These are phyloP conservation scores for Pythium coloratum DNA, from an alignment of 352 stramenopile species.

Conservation along the genomic window DNA sequence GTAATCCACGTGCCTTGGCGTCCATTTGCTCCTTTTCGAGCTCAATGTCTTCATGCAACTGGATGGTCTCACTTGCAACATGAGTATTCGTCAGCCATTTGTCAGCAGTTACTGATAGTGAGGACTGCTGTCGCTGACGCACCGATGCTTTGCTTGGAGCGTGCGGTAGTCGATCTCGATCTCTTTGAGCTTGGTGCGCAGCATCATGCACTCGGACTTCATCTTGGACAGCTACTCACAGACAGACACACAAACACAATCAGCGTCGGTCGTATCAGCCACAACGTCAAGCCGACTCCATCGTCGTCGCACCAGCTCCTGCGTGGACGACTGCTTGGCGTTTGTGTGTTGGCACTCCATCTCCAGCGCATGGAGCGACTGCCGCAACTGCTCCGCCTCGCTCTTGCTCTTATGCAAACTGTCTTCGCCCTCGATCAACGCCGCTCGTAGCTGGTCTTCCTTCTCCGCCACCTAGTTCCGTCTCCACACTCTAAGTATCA, in stretches of 20 bases:
- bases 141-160: slow-evolving; percentile 76
- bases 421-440: slow-evolving; percentile 48
- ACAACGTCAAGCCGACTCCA: neutral
- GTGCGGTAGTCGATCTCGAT: slow-evolving; percentile 72
- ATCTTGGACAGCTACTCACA: slow-evolving; percentile 49
- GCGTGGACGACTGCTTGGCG: slow-evolving; percentile 50
- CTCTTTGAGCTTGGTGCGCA: slow-evolving; percentile 77
- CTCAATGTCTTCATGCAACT: slow-evolving; percentile 70
- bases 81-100: slow-evolving; percentile 33
- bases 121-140: neutral
- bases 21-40: slow-evolving; percentile 67
- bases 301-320: slow-evolving; percentile 49
- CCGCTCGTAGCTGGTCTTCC: slow-evolving; percentile 43
- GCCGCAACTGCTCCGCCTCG: slow-evolving; percentile 47
- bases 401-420: slow-evolving; percentile 46
- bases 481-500: neutral
- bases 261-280: neutral
- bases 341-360: slow-evolving; percentile 50
- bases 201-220: slow-evolving; percentile 62
- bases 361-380: slow-evolving; percentile 51
- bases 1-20: slow-evolving; percentile 34
- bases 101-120: neutral
- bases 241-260: neutral
- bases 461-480: slow-evolving; percentile 38
- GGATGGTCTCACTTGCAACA: slow-evolving; percentile 33